phyloP scores from a whole-genome alignment of 495 filamentous ascomycete species.

The Astrothelium subdiscretum region DNA sequence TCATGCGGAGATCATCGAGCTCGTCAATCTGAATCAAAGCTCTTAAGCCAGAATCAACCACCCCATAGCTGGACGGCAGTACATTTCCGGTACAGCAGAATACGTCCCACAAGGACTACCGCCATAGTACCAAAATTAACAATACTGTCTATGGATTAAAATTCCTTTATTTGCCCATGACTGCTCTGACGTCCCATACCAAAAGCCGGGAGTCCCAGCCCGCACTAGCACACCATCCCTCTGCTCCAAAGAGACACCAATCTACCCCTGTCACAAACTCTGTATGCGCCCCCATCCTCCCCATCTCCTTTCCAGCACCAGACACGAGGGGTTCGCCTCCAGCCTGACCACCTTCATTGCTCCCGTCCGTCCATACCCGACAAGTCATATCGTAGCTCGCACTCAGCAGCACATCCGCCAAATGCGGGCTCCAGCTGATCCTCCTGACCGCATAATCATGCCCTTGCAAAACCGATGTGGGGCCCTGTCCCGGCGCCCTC shows the following conservation, averaged over 20 bases:
- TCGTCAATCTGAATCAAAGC: too few relatives aligned
- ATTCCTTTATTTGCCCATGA: constrained; percentile 33
- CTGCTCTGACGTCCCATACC: constrained; percentile 75
- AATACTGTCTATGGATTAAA: not conserved
- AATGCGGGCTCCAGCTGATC: constrained; percentile 83
- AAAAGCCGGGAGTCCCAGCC: constrained; percentile 88
- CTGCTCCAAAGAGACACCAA: constrained; percentile 91
- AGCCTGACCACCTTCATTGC: constrained; percentile 31
- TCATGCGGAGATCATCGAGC: too few relatives aligned
- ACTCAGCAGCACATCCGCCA: constrained; percentile 69
- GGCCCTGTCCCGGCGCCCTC: constrained; percentile 56
- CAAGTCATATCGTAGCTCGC: constrained; percentile 98
- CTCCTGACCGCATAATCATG: constrained; percentile 85
- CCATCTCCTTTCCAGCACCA: constrained; percentile 56
- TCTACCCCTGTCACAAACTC: constrained; percentile 97
- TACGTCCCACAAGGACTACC: too few relatives aligned
- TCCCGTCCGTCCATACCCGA: constrained; percentile 79
- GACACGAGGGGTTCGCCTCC: constrained; percentile 19
- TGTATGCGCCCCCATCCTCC: constrained; percentile 80
- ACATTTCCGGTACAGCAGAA: too few relatives aligned
- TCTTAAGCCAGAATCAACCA: too few relatives aligned
- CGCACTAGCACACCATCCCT: constrained; percentile 88
- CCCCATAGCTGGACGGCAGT: too few relatives aligned
- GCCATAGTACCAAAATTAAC: not conserved
- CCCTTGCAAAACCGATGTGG: constrained; percentile 57